Percentiles rank a stretch among this genome's conserved stretches.
phyloP scores from a whole-genome alignment of 1,284 basidiomycete genomes.

The Hemileia vastatrix region DNA sequence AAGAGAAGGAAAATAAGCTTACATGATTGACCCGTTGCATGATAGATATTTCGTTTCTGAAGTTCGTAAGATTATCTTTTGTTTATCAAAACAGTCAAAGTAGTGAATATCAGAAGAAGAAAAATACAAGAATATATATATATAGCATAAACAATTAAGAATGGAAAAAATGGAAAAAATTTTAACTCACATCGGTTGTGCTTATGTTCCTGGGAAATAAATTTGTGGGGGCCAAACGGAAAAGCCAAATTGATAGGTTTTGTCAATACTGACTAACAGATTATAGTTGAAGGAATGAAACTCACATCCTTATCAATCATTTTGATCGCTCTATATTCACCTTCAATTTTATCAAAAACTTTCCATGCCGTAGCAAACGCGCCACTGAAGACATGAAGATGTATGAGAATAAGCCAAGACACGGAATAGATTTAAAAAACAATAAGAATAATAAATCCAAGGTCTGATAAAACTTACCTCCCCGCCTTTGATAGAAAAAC shows the following conservation, averaged over 20 bases:
- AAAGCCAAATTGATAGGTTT: too few species aligned
- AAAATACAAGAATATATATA: not conserved
- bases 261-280: not conserved
- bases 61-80: not conserved
- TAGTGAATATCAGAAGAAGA: too few species aligned
- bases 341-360: not conserved
- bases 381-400: not conserved
- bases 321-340: conserved; percentile 1
- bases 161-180: not conserved
- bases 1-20: not conserved
- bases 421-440: not conserved
- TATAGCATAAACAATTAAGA: not conserved
- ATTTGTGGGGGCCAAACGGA: too few species aligned
- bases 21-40: not conserved
- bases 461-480: not conserved
- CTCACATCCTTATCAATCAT: not conserved
- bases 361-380: conserved; percentile 1
- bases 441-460: not conserved
- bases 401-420: not conserved
- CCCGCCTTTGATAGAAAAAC: not conserved
- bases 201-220: not conserved
- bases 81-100: too few species aligned
- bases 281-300: not conserved
- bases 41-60: not conserved
- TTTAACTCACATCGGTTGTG: not conserved